These are phyloP conservation scores for Hymenoscyphus occultus DNA, from an alignment of 2,329 filamentous ascomycete species.

Conservation along the genomic window DNA sequence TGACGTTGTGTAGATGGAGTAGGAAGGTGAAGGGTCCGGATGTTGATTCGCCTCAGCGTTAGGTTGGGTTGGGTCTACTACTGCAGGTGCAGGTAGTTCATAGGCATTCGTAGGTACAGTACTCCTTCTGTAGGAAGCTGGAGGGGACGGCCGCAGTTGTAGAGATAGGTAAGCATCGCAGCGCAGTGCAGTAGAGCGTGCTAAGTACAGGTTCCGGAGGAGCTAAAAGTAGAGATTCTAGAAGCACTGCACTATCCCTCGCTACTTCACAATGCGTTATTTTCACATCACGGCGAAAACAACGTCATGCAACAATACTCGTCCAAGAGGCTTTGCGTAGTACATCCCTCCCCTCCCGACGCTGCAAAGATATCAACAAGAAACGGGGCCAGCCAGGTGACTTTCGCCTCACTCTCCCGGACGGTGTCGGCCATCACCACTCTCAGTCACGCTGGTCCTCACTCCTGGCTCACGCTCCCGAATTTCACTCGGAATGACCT, in stretches of 20 bases:
- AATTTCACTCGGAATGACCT: not conserved
- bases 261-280: not conserved
- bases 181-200: no score
- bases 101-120: no score
- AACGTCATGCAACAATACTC: slow-evolving; percentile 1
- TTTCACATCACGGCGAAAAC: not conserved
- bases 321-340: slow-evolving; percentile 1
- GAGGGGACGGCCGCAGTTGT: no score
- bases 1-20: not conserved
- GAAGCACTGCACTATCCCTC: not conserved
- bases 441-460: not conserved
- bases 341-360: not conserved
- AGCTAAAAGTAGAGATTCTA: not conserved
- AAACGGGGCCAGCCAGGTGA: not conserved
- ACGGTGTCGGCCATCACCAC: not conserved
- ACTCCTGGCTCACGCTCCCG: not conserved
- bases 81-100: not conserved
- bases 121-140: no score
- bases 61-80: not conserved
- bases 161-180: no score
- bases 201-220: no score
- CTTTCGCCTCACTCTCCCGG: not conserved
- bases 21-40: not conserved
- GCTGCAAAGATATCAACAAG: not conserved
- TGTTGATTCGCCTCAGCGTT: not conserved